Evolutionary conservation across 345 rosid species (phyloP), one percentile per base, ranked within the genome.

Genomic region (Dovyalis caffra): DNA sequence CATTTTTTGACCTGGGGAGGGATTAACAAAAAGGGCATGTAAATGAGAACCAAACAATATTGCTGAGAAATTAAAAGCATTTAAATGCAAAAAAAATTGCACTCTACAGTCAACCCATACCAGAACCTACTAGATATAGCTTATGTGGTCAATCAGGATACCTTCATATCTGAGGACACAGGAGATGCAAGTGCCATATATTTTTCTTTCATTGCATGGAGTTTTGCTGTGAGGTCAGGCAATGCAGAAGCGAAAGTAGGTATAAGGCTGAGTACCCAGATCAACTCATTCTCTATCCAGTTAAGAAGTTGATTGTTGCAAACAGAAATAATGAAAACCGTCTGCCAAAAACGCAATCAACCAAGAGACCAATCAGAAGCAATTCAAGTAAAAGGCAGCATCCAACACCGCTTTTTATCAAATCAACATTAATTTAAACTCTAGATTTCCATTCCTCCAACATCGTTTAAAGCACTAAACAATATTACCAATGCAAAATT

Each of bases 261-360:
- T 53, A 93, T 83, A 80, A 83, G 82, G 88, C 97, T 82, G 28
- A 95, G 91, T 29, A 88, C 77, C 97, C 93, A 84, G 38, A 95
- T 91, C 77, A 91, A 77, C 78, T 93, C 98, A 64, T 91, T 95
- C 86, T 95, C 99, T 61, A 95, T 88, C 97, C 97, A 93, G 76
- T 93, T 83, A 29, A 95, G 93, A 63, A 95, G 93, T 79, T 95
- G 98, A 79, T 95, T 93, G 70, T 95, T 91, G 79, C 98, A 95
- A 26, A 95, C 93, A 28, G 87, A 90, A 78, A 95, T 93, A 73
- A 95, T 91, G 82, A 95, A 95, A 63, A 90, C 85, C 0, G 97
- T 93, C 99, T 95, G 89, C 89, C 88, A 78, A 37, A 66, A 18
- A 71, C 43, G 11, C 63, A 77, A 77, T 8, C 8, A 23, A 57